Conservation (phyloP, 345 rosid species). For the Boechera stricta region DNA sequence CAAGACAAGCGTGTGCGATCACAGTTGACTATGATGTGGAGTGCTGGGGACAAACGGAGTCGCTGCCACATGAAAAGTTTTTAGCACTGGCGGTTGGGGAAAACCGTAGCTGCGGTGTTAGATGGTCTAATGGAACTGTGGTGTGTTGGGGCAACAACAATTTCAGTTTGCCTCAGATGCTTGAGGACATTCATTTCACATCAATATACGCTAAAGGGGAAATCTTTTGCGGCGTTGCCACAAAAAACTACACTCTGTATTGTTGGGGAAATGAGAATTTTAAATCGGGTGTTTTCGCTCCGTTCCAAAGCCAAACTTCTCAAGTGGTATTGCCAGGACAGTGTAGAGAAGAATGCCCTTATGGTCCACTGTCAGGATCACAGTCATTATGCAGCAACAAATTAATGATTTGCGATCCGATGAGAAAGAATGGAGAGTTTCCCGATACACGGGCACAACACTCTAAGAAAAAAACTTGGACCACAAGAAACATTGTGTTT, state of each 20-base stretch:
- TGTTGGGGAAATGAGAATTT: conserved; percentile 69
- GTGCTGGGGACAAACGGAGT: conserved; percentile 61
- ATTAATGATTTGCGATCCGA: conserved; percentile 21
- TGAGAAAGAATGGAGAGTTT: not conserved
- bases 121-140: conserved; percentile 47
- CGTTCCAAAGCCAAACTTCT: conserved; percentile 41
- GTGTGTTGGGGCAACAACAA: conserved; percentile 65
- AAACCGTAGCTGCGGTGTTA: conserved; percentile 62
- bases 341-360: conserved; percentile 52
- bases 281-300: conserved; percentile 38
- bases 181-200: conserved; percentile 38
- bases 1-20: conserved; percentile 63
- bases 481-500: conserved; percentile 51
- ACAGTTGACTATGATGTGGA: conserved; percentile 28
- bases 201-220: conserved; percentile 59
- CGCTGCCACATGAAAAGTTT: conserved; percentile 48
- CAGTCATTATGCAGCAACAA: conserved; percentile 43
- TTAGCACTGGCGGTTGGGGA: conserved; percentile 61
- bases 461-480: conserved; percentile 44
- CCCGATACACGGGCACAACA: not conserved
- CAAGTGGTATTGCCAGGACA: conserved; percentile 59
- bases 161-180: conserved; percentile 54
- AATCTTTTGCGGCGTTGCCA: conserved; percentile 67
- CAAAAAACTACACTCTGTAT: conserved; percentile 45
- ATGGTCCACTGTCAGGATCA: conserved; percentile 36